Base-by-base conservation (phyloP, 306 rosid species). In the Vicia faba region DNA sequence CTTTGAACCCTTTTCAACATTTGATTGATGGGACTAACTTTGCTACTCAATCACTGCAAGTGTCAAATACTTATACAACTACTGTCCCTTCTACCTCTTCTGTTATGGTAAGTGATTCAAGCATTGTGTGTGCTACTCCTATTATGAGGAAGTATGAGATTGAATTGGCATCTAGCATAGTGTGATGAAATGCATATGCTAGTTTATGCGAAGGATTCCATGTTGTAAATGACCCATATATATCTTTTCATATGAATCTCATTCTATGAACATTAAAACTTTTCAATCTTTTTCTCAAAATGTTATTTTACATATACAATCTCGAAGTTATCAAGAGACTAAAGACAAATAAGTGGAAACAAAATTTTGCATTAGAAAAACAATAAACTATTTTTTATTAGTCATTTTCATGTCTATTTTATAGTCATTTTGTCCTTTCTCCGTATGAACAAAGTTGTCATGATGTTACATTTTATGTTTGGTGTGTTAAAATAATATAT, bases 1-100 rank as follows among this genome's bases (percentile, higher is more conserved):
- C 78, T 13, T 14, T 61, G 23, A 71, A 82, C 29, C 87, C 86
- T 2, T 87, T 80, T 61, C 78, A 60, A 68, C 59, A 82, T 49
- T 1, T 70, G 76, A 63, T 69, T 54, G 48, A 19, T 66, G 65
- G 19, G 16, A 11, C 8, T 13, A 44, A 0, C 48, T 12, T 13
- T 58, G 5, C 13, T 28, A 39, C 16, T 16, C 39, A 55, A 55
- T 31, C 64, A 26, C 3, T 48, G 7, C 73, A 48, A 48, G 16
- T 7, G 5, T 40, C 73, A 65, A 44, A 36, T 7, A 56, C 55
- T 0, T 55, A 23, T 64, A 62, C 60, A 61, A 36, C 43, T 61
- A 71, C 7, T 48, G 12, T 51, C 19, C 8, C 66, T 14, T 15
- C 50, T 28, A 45, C 2, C 14, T 63, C 76, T 64, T 62, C 72